Conservation (phyloP, 768 basidiomycete genomes). For the button mushroom (Agaricus bisporus) region DNA sequence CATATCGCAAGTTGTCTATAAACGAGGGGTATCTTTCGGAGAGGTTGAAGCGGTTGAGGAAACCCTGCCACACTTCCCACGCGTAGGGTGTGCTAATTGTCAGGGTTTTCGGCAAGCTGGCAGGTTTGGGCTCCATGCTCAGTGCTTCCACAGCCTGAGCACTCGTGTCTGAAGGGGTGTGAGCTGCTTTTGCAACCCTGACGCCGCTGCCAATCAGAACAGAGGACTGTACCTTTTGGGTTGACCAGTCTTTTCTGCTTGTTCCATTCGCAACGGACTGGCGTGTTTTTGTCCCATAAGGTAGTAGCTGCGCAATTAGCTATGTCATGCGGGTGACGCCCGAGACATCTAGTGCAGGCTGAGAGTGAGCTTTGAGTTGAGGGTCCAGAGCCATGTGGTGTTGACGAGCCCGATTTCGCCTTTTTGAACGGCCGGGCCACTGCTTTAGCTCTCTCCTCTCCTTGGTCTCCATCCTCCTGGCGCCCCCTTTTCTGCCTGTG, state of each 20-base stretch:
- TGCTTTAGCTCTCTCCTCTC: neutral
- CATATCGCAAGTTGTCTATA: conserved; percentile 13
- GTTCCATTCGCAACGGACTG: neutral
- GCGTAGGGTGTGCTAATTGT: conserved; percentile 23
- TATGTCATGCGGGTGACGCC: neutral
- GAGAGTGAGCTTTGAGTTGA: neutral
- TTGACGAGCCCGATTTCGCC: neutral
- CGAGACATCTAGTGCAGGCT: neutral
- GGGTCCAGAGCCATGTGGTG: neutral
- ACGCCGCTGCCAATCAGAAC: neutral
- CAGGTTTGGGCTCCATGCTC: conserved; percentile 33
- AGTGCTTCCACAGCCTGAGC: conserved; percentile 31
- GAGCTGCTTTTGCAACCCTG: conserved; percentile 19
- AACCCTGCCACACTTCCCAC: conserved; percentile 20
- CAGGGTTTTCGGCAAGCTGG: conserved; percentile 24
- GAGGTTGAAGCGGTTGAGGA: conserved; percentile 15
- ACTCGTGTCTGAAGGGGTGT: conserved; percentile 26
- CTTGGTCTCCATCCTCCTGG: neutral
- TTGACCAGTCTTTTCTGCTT: neutral
- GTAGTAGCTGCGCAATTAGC: neutral
- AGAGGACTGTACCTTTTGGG: neutral
- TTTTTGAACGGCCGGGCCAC: neutral
- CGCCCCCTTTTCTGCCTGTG: neutral
- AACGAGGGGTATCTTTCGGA: conserved; percentile 17
- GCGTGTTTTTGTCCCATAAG: neutral